These are phyloP conservation scores for Plantago coronopus DNA, from an alignment of 305 asterid genomes.

Conservation along the genomic window DNA sequence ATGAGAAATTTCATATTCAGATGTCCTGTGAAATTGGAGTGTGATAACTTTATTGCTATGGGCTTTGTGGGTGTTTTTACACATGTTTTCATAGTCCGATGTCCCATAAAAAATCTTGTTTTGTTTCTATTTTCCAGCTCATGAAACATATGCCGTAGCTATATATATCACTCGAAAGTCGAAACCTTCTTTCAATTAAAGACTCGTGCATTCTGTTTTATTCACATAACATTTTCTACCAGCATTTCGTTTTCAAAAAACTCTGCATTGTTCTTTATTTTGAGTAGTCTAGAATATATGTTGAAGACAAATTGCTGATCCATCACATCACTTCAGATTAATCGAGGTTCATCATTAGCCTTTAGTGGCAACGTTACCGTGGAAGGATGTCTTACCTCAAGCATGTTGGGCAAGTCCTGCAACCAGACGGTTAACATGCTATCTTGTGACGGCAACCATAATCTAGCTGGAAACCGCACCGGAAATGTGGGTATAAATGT, in stretches of 20 bases:
- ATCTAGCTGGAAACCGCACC: constrained; percentile 27
- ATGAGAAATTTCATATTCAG: neutral
- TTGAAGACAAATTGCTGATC: neutral
- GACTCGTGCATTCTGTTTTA: too few species aligned
- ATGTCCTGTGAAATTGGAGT: constrained; percentile 15
- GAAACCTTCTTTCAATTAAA: too few species aligned
- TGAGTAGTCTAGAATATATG: neutral
- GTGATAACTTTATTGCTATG: neutral
- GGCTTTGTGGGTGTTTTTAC: too few species aligned
- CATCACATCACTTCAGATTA: constrained; percentile 51
- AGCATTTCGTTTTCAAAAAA: too few species aligned
- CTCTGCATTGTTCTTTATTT: neutral
- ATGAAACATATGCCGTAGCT: neutral
- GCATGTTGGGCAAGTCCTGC: constrained; percentile 72
- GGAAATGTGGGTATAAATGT: constrained; percentile 32
- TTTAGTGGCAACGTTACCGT: constrained; percentile 75
- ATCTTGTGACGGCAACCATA: constrained; percentile 50
- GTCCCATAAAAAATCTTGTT: neutral
- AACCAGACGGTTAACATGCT: constrained; percentile 71
- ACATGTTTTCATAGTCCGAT: too few species aligned
- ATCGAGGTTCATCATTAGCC: constrained; percentile 66
- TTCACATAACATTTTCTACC: too few species aligned
- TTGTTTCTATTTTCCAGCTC: neutral
- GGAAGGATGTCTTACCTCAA: constrained; percentile 71
- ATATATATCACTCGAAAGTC: too few species aligned